phyloP scores from a whole-genome alignment of 176 grass and related monocot species.

The Oropetium thomaeum region DNA sequence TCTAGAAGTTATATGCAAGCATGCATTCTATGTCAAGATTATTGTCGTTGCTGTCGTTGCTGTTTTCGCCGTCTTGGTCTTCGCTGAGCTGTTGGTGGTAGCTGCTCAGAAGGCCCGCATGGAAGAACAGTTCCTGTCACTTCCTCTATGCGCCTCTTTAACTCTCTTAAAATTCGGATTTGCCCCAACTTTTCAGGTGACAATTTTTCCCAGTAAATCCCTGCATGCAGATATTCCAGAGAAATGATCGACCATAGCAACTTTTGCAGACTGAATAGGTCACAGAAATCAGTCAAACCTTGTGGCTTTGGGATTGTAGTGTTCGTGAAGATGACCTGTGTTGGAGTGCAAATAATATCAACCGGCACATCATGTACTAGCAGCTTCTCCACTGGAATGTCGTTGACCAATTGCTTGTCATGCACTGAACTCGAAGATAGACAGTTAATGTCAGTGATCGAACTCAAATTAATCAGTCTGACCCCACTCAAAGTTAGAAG shows the following conservation, averaged over 20 bases:
- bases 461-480: not conserved
- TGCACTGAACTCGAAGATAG: conserved; percentile 53
- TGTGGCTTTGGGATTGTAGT: conserved; percentile 82
- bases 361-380: conserved; percentile 92
- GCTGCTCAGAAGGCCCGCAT: conserved; percentile 72
- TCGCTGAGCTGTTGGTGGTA: conserved; percentile 81
- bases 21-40: not conserved
- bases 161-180: conserved; percentile 72
- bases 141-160: conserved; percentile 77
- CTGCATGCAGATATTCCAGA: conserved; percentile 34
- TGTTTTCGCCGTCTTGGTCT: conserved; percentile 6
- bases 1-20: no score
- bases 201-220: conserved; percentile 95
- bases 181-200: conserved; percentile 87
- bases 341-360: conserved; percentile 91
- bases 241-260: not conserved
- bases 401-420: conserved; percentile 91
- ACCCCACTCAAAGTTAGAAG: not conserved
- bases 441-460: not conserved
- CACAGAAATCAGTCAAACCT: conserved; percentile 44
- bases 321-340: conserved; percentile 83
- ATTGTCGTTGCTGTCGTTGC: not conserved
- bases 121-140: conserved; percentile 68
- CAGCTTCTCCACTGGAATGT: conserved; percentile 86
- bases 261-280: conserved; percentile 6